Conservation (phyloP, 768 basidiomycete species). For the Xerocomellus amylosporus region DNA sequence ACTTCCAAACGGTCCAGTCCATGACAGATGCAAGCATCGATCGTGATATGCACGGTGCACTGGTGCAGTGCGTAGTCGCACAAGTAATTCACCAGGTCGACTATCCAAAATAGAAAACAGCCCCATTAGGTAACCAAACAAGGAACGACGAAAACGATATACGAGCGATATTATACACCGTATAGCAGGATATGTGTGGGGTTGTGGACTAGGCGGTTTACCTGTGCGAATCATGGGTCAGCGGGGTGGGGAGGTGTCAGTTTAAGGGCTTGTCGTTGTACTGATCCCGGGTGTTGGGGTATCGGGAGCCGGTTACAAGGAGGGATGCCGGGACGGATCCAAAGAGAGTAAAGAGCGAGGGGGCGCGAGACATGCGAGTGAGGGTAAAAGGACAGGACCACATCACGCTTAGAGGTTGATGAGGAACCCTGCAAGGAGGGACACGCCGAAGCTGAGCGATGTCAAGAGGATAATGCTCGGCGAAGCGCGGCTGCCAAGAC, state of each 20-base stretch:
- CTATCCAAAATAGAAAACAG: not conserved
- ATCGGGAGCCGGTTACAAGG: not conserved
- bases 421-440: constrained; percentile 11
- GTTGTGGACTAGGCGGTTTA: not conserved
- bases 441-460: constrained; percentile 11
- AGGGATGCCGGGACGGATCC: too few relatives aligned
- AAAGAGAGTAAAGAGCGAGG: too few relatives aligned
- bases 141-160: not conserved
- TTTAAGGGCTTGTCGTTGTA: not conserved
- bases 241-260: not conserved
- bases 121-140: not conserved
- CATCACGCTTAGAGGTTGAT: constrained; percentile 3
- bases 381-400: not conserved
- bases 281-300: not conserved
- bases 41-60: too few relatives aligned
- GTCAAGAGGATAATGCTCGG: constrained; percentile 9
- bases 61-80: too few relatives aligned
- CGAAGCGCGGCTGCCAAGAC: not conserved
- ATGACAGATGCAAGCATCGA: too few relatives aligned
- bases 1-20: too few relatives aligned
- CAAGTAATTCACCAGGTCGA: too few relatives aligned
- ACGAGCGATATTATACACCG: too few relatives aligned
- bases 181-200: too few relatives aligned
- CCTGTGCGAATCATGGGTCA: not conserved
- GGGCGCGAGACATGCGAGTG: not conserved